Evolutionary conservation across 495 filamentous ascomycete species (phyloP).

Genomic region (Elaphomyces granulatus): DNA sequence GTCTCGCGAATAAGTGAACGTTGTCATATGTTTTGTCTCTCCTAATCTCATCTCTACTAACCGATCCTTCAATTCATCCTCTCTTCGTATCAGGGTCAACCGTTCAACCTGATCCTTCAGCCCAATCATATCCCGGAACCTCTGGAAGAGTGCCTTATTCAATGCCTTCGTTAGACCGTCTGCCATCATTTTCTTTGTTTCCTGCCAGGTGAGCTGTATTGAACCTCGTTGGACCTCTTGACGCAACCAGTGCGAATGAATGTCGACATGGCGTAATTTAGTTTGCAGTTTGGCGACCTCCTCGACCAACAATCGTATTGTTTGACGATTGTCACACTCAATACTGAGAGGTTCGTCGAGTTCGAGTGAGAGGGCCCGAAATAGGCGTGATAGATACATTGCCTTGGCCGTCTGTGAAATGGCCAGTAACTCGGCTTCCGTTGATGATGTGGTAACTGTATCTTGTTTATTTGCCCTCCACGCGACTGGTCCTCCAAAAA

Average conservation of each 20-base stretch:
- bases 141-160: background rate
- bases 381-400: background rate
- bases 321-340: background rate
- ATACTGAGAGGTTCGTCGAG: background rate
- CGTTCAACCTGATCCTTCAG: background rate
- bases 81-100: background rate
- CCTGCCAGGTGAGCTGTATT: background rate
- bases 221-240: background rate
- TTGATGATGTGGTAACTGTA: slow-evolving; percentile 10
- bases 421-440: slow-evolving; percentile 8
- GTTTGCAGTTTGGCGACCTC: background rate
- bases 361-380: background rate
- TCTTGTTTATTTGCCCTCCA: slow-evolving; percentile 11
- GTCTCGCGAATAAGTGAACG: background rate
- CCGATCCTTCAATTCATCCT: background rate
- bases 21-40: too few species aligned
- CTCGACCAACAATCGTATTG: background rate
- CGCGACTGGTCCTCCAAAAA: slow-evolving; percentile 11
- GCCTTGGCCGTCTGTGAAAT: background rate
- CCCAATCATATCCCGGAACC: background rate
- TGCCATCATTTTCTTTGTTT: background rate
- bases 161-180: background rate
- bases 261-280: background rate
- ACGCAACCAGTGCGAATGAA: background rate
- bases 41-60: background rate